phyloP scores from a whole-genome alignment of 345 rosid species.

The Schrenkiella parvula region DNA sequence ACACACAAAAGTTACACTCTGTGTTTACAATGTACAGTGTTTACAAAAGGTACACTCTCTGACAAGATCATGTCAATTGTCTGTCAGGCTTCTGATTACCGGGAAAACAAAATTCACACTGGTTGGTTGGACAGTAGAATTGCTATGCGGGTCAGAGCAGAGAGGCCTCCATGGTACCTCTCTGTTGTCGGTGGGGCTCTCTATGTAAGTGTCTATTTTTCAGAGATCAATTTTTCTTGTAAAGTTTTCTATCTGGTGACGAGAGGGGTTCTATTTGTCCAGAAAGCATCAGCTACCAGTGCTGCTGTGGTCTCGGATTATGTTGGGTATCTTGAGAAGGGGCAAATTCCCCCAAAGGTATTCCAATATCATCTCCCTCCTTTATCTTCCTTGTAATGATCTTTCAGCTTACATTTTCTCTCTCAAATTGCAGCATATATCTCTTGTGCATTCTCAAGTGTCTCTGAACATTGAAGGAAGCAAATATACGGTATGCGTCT shows the following conservation, averaged over 20 bases:
- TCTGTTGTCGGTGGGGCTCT: constrained; percentile 99
- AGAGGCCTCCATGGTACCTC: constrained; percentile 99
- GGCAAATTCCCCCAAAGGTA: constrained; percentile 99
- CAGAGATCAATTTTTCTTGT: neutral
- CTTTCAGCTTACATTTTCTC: constrained; percentile 23
- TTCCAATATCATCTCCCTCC: neutral
- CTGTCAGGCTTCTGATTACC: constrained; percentile 87
- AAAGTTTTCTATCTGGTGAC: constrained; percentile 6
- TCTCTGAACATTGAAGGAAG: constrained; percentile 99
- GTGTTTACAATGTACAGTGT: constrained; percentile 5
- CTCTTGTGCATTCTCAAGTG: constrained; percentile 94
- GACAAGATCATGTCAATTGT: constrained; percentile 26
- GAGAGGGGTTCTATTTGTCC: constrained; percentile 29
- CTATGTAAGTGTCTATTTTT: constrained; percentile 56
- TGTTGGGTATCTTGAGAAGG: constrained; percentile 96
- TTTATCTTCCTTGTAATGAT: neutral
- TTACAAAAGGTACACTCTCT: constrained; percentile 5
- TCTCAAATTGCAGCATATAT: constrained; percentile 72
- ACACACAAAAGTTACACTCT: neutral
- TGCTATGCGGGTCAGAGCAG: constrained; percentile 99
- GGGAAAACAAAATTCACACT: constrained; percentile 95
- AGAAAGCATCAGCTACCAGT: constrained; percentile 97
- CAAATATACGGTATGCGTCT: constrained; percentile 72
- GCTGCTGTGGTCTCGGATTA: constrained; percentile 98
- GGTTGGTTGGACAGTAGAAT: constrained; percentile 99